A percentile compares a stretch with the other conserved stretches of the same genome.
Evolutionary conservation across 108 stramenopile species (phyloP).

Genomic region (Pelagomonas calceolata): DNA sequence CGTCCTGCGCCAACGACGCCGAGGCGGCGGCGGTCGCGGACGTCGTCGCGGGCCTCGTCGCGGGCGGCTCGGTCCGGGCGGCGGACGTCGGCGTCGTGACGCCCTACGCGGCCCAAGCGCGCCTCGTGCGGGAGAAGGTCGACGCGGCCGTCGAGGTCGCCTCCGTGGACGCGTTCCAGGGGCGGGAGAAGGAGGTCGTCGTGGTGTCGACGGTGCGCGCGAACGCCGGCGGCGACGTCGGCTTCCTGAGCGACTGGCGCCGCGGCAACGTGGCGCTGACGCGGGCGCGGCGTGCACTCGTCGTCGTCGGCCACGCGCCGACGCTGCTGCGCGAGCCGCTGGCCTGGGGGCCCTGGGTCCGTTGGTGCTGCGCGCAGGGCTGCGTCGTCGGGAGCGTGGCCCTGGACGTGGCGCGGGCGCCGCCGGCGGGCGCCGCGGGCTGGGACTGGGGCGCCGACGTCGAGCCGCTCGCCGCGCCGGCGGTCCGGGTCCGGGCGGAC

Average conservation of each 20-base stretch:
- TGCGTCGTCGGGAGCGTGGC: conserved; percentile 9
- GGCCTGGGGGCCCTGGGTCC: conserved; percentile 73
- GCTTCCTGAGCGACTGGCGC: conserved; percentile 92
- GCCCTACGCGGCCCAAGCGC: conserved; percentile 96
- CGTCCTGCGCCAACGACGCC: conserved; percentile 77
- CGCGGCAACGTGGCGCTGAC: conserved; percentile 98
- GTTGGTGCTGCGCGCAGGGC: conserved; percentile 78
- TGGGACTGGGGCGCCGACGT: too few species aligned
- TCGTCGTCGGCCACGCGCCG: conserved; percentile 78
- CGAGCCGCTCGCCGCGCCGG: too few species aligned
- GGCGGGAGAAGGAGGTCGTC: conserved; percentile 96
- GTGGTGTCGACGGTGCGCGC: conserved; percentile 91
- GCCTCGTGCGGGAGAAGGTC: conserved; percentile 64
- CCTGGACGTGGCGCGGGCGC: too few species aligned
- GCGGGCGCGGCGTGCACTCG: conserved; percentile 78
- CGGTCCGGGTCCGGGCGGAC: too few species aligned
- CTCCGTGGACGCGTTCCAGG: conserved; percentile 97
- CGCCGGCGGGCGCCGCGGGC: too few species aligned
- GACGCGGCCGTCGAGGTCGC: conserved; percentile 63
- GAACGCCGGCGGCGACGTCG: conserved; percentile 81
- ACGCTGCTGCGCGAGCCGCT: conserved; percentile 74
- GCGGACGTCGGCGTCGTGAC: conserved; percentile 94
- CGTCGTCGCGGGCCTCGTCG: conserved; percentile 68
- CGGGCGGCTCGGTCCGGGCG: conserved; percentile 60
- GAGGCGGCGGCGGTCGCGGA: conserved; percentile 79